Evolutionary conservation across 139 green algal genomes (phyloP), one percentile per base, ranked within the genome.

Genomic region (Ettlia oleoabundans): DNA sequence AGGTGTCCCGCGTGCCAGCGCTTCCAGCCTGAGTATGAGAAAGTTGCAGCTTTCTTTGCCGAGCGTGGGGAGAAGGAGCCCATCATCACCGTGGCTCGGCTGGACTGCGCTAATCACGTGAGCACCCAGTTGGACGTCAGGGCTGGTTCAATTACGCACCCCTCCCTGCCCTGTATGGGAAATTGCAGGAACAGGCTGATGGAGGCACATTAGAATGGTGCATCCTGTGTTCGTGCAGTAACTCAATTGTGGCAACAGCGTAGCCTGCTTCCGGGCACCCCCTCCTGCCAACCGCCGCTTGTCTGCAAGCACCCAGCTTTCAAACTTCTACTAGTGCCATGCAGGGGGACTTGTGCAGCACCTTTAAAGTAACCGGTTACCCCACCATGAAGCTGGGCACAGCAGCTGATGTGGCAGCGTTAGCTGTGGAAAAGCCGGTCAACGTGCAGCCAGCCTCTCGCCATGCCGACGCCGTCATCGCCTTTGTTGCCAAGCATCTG

Each of bases 21-120:
- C 32, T 94, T 91, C 62, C 61, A 89, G 69, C 90, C 90, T 7
- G 79, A 47, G 21, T 94, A 92, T 78, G 87, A 93, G 42, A 84
- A 89, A 24, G 81, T 93, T 42, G 85, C 87, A 1, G 73, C 72
- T 0, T 87, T 80, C 63, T 86, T 94, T 43, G 37, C 78, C 33
- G 35, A 41, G n/a, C 38, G 78, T 9, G 69, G 77, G 0, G 68
- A 80, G 53, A n/a, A 58, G 6, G 61, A 89, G 62, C 85, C 86
- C 13, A 40, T 83, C 18, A 72, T 94, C 2, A 81, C 71, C 26
- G 87, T 94, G 40, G 82, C 78, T 2, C 73, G 90, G 3, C 58
- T 93, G 0, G 90, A 94, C 71, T 94, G 90, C 78, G 87, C 90
- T 32, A 67, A 81, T 2, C 72, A 90, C 71, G 85, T 87, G 61